phyloP scores from a whole-genome alignment of 2,329 filamentous ascomycete genomes.

The Sporothrix sp. region DNA sequence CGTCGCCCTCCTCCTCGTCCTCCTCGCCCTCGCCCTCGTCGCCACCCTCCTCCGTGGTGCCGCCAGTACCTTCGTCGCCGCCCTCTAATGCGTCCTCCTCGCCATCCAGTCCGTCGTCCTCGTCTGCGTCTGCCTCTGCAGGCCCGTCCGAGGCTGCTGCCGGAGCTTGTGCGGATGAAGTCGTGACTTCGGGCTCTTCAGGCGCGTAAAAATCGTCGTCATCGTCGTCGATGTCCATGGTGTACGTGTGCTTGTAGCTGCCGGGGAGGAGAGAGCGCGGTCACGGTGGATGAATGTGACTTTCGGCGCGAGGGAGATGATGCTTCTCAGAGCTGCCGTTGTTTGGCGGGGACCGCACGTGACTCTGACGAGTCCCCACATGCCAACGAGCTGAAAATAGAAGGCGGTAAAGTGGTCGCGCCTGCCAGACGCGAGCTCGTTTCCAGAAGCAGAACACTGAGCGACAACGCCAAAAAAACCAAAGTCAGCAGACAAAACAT shows the following conservation, averaged over 20 bases:
- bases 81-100: slow-evolving; percentile 37
- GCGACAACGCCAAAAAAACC: not conserved
- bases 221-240: slow-evolving; percentile 58
- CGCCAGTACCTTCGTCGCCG: slow-evolving; percentile 27
- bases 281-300: too few species aligned
- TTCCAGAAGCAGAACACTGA: not conserved
- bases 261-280: not conserved
- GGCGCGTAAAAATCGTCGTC: slow-evolving; percentile 58
- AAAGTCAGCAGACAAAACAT: not conserved
- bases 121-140: slow-evolving; percentile 33
- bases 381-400: not conserved
- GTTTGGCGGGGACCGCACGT: not conserved
- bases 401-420: slow-evolving; percentile 2
- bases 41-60: slow-evolving; percentile 53
- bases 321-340: too few species aligned
- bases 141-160: slow-evolving; percentile 16
- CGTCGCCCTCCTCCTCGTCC: slow-evolving; percentile 49
- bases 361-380: too few species aligned
- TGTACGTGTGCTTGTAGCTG: slow-evolving; percentile 15
- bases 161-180: slow-evolving; percentile 15
- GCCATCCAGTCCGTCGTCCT: slow-evolving; percentile 18
- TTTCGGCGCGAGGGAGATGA: too few species aligned
- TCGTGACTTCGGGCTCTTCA: slow-evolving; percentile 40
- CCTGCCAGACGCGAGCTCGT: not conserved
- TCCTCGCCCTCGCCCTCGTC: slow-evolving; percentile 52